phyloP scores from a whole-genome alignment of 768 basidiomycete genomes.

The Suillus luteus region DNA sequence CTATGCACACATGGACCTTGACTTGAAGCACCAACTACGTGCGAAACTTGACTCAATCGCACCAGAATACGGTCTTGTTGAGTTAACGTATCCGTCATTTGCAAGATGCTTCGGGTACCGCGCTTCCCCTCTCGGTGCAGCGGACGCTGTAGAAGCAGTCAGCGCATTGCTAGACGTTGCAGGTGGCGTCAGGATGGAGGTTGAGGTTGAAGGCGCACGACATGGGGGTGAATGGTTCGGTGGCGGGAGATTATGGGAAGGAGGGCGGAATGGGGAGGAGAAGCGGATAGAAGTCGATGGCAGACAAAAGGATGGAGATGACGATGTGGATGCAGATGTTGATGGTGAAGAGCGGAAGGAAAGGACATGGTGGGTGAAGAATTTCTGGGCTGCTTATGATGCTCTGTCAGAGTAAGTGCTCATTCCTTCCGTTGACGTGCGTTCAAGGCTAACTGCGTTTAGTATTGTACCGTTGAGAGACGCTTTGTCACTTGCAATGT shows the following conservation, averaged over 20 bases:
- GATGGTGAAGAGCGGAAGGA: constrained; percentile 45
- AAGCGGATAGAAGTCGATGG: constrained; percentile 24
- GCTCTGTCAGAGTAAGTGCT: constrained; percentile 82
- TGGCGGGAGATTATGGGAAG: constrained; percentile 76
- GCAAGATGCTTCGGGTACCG: constrained; percentile 90
- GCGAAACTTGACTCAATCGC: constrained; percentile 86
- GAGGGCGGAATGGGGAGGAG: constrained; percentile 41
- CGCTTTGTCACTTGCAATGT: constrained; percentile 84
- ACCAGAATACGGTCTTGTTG: constrained; percentile 93
- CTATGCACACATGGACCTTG: constrained; percentile 95
- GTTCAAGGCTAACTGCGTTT: constrained; percentile 6
- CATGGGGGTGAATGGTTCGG: constrained; percentile 98
- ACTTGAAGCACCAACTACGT: constrained; percentile 79
- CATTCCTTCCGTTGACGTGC: not conserved
- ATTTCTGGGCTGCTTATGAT: constrained; percentile 96
- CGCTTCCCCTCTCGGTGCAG: constrained; percentile 84
- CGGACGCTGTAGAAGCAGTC: constrained; percentile 91
- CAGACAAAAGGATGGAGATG: constrained; percentile 29
- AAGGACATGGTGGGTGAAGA: constrained; percentile 81
- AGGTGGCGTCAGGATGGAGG: constrained; percentile 84
- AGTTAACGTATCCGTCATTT: constrained; percentile 93
- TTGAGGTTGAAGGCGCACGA: constrained; percentile 84
- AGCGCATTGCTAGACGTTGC: constrained; percentile 89
- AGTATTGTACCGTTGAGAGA: constrained; percentile 75
- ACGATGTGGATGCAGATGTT: constrained; percentile 28